Evolutionary conservation across 73 alveolate genomes (phyloP).

Genomic region (Blepharisma stoltei): DNA sequence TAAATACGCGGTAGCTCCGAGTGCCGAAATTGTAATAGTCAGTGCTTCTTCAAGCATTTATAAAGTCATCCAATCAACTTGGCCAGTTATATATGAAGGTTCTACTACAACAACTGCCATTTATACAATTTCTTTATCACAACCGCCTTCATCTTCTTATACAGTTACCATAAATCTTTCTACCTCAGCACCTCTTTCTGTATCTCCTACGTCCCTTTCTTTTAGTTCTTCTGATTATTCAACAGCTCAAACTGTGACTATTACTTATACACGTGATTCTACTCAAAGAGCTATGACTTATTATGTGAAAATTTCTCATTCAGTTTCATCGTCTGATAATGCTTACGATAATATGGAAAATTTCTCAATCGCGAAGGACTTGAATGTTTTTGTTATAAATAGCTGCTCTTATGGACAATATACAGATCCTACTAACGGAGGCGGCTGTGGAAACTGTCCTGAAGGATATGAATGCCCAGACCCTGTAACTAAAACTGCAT

Average conservation of each 20-base stretch:
- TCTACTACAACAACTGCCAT: too few species aligned
- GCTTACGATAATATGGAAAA: neutral
- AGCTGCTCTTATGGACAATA: slow-evolving; percentile 3
- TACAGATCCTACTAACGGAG: neutral
- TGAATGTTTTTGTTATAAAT: neutral
- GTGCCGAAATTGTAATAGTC: too few species aligned
- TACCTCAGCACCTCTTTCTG: neutral
- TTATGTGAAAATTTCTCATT: neutral
- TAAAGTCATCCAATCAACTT: too few species aligned
- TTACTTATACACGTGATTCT: too few species aligned
- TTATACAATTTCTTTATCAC: too few species aligned
- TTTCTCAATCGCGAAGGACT: neutral
- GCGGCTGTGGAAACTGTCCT: neutral
- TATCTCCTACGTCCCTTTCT: neutral
- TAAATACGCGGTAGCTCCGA: too few species aligned
- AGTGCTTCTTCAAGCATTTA: too few species aligned
- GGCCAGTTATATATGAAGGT: too few species aligned
- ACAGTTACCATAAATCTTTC: neutral
- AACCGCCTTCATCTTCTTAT: too few species aligned
- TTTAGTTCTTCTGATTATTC: neutral
- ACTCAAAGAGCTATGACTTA: too few species aligned
- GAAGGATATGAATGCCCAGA: neutral
- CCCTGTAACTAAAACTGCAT: slow-evolving; percentile 1
- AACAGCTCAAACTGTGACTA: too few species aligned
- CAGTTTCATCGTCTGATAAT: neutral